Conservation (phyloP, 2,329 filamentous ascomycete species). For the Zymoseptoria tritici region DNA sequence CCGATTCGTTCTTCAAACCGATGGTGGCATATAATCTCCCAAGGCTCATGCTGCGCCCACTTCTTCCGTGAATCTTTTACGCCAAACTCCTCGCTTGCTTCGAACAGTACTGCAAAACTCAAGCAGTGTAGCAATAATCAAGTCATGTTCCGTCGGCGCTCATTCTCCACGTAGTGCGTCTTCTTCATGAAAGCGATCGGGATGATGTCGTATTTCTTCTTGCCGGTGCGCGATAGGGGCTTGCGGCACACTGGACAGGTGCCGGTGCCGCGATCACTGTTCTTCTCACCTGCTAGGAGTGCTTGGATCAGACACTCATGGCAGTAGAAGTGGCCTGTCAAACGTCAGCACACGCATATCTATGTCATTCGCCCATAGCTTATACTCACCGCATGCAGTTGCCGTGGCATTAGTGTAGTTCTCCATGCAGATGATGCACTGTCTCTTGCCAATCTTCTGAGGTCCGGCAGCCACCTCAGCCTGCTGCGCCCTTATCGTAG, state of each 20-base stretch:
- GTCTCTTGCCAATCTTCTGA: constrained; percentile 38
- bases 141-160: neutral
- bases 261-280: constrained; percentile 36
- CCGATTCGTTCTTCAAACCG: neutral
- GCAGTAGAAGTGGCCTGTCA: constrained; percentile 55
- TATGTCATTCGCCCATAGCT: neutral
- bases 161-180: constrained; percentile 11
- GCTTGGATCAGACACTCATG: constrained; percentile 56
- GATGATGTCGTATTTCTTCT: constrained; percentile 15
- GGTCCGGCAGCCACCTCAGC: constrained; percentile 19
- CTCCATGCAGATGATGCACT: constrained; percentile 61
- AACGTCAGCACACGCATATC: constrained; percentile 6
- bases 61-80: neutral
- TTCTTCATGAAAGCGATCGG: constrained; percentile 21
- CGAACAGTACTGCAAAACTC: neutral
- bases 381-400: constrained; percentile 51
- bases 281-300: constrained; percentile 50
- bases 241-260: constrained; percentile 38
- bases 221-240: constrained; percentile 11
- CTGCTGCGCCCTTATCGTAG: constrained; percentile 21
- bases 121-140: neutral
- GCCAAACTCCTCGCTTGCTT: neutral
- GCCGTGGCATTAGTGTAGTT: constrained; percentile 51
- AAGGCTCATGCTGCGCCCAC: neutral
- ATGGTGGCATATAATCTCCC: neutral